Conservation (phyloP, 129 eudicot genomes). For the Flaveria linearis region DNA sequence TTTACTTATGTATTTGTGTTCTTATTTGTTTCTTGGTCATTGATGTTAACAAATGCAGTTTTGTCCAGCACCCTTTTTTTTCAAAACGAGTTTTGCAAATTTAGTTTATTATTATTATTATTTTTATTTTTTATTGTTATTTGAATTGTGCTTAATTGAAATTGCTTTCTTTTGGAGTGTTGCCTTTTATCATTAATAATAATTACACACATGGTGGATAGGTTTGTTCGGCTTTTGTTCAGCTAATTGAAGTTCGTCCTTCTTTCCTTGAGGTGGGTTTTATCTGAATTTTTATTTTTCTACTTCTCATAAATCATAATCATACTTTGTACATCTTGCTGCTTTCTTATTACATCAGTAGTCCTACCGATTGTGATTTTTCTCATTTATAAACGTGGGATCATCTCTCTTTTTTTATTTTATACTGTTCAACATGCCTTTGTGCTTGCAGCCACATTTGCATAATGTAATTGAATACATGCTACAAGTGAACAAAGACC, state of each 20-base stretch:
- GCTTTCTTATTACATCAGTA: constrained; percentile 19
- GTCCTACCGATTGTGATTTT: constrained; percentile 9
- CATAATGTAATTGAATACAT: constrained; percentile 85
- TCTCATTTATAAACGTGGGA: background rate
- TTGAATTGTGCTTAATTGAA: background rate
- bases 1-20: background rate
- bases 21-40: background rate
- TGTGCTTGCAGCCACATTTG: constrained; percentile 77
- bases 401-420: constrained; percentile 11
- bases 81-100: background rate
- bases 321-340: constrained; percentile 7
- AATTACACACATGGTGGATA: constrained; percentile 37
- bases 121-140: background rate
- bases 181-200: constrained; percentile 18
- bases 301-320: background rate
- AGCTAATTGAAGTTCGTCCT: constrained; percentile 90
- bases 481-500: constrained; percentile 92
- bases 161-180: constrained; percentile 10
- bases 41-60: constrained; percentile 12
- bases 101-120: background rate
- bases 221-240: constrained; percentile 97
- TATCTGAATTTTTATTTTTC: background rate
- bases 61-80: constrained; percentile 2
- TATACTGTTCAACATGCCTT: constrained; percentile 29
- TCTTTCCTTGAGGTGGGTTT: constrained; percentile 77